Evolutionary conservation across 2,329 filamentous ascomycete genomes (phyloP).

Genomic region (Ophiostoma sp.): DNA sequence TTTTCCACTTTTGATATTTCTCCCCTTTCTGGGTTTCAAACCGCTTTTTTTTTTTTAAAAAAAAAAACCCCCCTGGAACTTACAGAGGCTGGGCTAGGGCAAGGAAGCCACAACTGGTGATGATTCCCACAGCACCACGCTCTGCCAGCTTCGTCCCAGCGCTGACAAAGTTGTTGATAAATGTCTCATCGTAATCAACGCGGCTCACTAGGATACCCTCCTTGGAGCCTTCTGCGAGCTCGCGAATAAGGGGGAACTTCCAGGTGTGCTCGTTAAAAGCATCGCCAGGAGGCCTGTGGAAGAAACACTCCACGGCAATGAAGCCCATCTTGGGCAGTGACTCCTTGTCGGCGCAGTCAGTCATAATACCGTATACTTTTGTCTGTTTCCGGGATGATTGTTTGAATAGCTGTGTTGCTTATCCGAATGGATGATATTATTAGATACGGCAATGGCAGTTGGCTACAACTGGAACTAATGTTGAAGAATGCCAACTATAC

Average conservation of each 20-base stretch:
- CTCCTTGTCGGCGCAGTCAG: neutral
- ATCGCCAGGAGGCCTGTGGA: slow-evolving; percentile 5
- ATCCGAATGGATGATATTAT: too few species aligned
- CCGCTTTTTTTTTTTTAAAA: neutral
- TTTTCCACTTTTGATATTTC: neutral
- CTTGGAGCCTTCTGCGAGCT: slow-evolving; percentile 4
- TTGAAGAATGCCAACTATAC: too few species aligned
- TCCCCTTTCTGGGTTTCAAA: too few species aligned
- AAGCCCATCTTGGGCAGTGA: slow-evolving; percentile 10
- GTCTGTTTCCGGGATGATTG: too few species aligned
- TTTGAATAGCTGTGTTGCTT: too few species aligned
- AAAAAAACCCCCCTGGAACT: neutral
- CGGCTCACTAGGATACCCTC: neutral
- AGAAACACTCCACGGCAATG: slow-evolving; percentile 13
- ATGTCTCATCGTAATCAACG: slow-evolving; percentile 2
- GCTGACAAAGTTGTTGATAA: neutral
- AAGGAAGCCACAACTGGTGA: slow-evolving; percentile 9
- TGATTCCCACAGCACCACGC: slow-evolving; percentile 5
- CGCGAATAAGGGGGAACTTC: neutral
- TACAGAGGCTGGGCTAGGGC: neutral
- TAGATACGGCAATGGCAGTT: too few species aligned
- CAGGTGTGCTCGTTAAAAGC: slow-evolving; percentile 13
- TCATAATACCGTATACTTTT: neutral
- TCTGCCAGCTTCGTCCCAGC: neutral
- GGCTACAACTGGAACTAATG: too few species aligned